These are phyloP conservation scores for Solanum rostratum DNA, from an alignment of 257 asterid species.

Conservation along the genomic window DNA sequence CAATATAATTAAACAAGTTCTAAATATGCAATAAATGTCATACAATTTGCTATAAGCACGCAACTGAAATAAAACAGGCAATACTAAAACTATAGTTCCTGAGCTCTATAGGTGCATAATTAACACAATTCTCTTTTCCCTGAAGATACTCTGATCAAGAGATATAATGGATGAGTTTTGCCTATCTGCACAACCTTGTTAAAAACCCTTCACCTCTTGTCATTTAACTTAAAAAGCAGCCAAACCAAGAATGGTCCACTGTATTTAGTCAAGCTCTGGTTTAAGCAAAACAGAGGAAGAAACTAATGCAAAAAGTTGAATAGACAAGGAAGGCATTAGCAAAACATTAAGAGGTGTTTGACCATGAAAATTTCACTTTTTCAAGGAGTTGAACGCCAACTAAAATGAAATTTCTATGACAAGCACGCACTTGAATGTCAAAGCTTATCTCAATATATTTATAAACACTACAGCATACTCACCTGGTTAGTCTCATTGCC, in stretches of 20 bases:
- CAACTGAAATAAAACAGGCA: neutral
- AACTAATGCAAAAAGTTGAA: neutral
- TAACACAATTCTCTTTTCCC: neutral
- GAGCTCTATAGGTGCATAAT: neutral
- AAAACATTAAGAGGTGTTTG: neutral
- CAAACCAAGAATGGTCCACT: neutral
- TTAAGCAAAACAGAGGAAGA: neutral
- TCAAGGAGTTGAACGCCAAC: neutral
- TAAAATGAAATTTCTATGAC: neutral
- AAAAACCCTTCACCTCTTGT: neutral
- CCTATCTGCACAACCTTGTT: neutral
- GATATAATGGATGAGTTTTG: neutral
- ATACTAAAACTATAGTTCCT: neutral
- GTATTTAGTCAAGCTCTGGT: neutral
- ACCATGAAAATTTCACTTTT: neutral
- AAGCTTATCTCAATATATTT: neutral
- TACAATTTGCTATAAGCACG: neutral
- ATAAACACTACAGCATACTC: neutral
- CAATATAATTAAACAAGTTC: neutral
- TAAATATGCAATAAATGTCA: neutral
- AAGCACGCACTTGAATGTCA: neutral
- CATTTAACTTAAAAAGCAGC: neutral
- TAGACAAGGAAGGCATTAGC: neutral
- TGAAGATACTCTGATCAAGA: neutral
- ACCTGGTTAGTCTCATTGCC: slow-evolving; percentile 35